Percentiles rank a stretch among this genome's conserved stretches.
Evolutionary conservation across 495 filamentous ascomycete species (phyloP).

Genomic region (Pyrenula aspistea): DNA sequence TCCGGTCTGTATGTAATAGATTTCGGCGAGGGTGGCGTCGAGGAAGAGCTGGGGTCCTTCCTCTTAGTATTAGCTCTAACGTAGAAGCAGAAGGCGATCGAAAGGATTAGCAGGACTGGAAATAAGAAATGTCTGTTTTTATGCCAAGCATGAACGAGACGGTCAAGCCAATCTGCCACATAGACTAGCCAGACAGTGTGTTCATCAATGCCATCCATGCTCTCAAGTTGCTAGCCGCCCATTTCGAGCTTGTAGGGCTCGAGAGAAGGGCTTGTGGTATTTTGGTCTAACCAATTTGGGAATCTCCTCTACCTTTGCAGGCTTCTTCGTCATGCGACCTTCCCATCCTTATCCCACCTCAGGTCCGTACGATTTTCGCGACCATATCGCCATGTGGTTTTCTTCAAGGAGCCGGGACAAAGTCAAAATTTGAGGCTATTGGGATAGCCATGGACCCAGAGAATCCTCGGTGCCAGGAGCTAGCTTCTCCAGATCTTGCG

Average conservation of each 20-base stretch:
- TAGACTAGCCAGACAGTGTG: neutral
- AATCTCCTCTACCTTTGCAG: neutral
- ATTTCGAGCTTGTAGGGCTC: neutral
- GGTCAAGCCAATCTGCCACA: conserved; percentile 1
- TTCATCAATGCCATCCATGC: neutral
- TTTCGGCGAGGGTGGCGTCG: neutral
- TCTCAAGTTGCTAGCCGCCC: neutral
- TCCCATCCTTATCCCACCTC: no score
- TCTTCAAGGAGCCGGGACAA: no score
- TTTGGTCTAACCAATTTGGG: neutral
- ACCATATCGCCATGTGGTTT: no score
- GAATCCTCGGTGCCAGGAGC: conserved; percentile 5
- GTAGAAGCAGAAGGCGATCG: neutral
- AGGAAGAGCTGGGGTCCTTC: conserved; percentile 1
- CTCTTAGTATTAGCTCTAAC: neutral
- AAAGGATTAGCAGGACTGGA: conserved; percentile 1
- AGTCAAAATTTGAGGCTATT: no score
- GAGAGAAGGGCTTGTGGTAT: neutral
- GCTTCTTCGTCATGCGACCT: neutral
- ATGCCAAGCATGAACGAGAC: conserved; percentile 7
- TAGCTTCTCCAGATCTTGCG: conserved; percentile 10
- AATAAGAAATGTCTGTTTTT: conserved; percentile 1
- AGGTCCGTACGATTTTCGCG: no score
- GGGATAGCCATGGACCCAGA: neutral
- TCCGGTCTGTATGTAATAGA: neutral